phyloP scores from a whole-genome alignment of 805 yeast genomes.

The Dipodascopsis uninucleata region DNA sequence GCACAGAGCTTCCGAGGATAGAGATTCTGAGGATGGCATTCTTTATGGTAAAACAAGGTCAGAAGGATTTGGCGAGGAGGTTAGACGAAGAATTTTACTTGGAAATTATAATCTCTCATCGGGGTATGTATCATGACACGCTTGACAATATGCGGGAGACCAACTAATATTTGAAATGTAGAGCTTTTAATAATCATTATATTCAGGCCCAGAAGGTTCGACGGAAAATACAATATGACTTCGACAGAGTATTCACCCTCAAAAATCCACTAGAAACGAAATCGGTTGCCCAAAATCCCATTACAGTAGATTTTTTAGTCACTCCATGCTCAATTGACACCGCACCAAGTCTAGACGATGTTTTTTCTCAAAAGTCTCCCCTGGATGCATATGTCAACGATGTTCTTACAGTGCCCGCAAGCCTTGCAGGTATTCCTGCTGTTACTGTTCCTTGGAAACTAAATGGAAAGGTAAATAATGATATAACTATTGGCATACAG shows the following conservation, averaged over 20 bases:
- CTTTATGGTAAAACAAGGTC: conserved; percentile 60
- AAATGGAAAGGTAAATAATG: conserved; percentile 19
- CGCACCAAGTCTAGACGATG: conserved; percentile 55
- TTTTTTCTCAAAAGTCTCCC: conserved; percentile 35
- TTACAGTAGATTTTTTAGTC: conserved; percentile 63
- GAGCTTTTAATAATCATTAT: conserved; percentile 65
- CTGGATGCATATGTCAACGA: conserved; percentile 74
- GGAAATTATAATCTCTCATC: conserved; percentile 86
- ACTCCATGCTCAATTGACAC: conserved; percentile 64
- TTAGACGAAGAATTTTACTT: conserved; percentile 71
- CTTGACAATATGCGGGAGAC: conserved; percentile 1
- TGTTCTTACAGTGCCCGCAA: conserved; percentile 82
- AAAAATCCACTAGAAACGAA: conserved; percentile 43
- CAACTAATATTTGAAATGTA: neutral
- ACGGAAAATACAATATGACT: conserved; percentile 55
- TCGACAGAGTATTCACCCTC: conserved; percentile 57
- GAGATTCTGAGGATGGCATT: conserved; percentile 34
- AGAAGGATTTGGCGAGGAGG: conserved; percentile 74
- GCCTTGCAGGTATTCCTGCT: conserved; percentile 88
- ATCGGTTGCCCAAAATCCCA: conserved; percentile 26
- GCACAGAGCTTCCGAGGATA: conserved; percentile 40
- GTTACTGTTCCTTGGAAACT: conserved; percentile 62
- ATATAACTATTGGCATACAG: conserved; percentile 64
- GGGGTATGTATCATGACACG: conserved; percentile 35
- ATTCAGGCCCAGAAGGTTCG: conserved; percentile 71